phyloP scores from a whole-genome alignment of 1,284 basidiomycete species.

The Filobasidium uniguttulatum region DNA sequence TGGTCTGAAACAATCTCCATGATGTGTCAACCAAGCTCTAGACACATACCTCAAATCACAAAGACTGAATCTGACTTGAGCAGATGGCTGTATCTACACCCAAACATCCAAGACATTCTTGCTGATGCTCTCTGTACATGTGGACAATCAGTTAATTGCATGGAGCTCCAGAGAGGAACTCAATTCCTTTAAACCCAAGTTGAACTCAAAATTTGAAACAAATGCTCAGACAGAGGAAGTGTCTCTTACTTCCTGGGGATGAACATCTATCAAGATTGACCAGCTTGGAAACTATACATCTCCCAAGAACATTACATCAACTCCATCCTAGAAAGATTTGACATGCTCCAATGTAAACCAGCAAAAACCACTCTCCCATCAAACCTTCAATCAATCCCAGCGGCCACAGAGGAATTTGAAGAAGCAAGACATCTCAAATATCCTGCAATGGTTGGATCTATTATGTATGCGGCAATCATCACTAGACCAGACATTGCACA shows the following conservation, averaged over 20 bases:
- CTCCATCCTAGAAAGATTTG: conserved; percentile 14
- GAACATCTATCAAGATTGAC: conserved; percentile 26
- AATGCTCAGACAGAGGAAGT: conserved; percentile 22
- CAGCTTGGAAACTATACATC: conserved; percentile 11
- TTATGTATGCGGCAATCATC: conserved; percentile 27
- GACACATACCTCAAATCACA: conserved; percentile 21
- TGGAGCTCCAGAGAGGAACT: conserved; percentile 17
- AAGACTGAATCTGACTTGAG: conserved; percentile 25
- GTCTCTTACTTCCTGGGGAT: conserved; percentile 20
- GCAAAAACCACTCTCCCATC: too few relatives aligned
- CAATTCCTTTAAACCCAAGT: conserved; percentile 17
- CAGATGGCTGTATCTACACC: conserved; percentile 35
- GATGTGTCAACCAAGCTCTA: conserved; percentile 32
- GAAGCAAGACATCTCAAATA: not conserved
- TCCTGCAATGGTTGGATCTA: conserved; percentile 6
- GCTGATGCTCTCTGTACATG: conserved; percentile 1
- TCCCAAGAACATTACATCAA: conserved; percentile 18
- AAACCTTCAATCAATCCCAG: too few relatives aligned
- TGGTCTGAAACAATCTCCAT: conserved; percentile 36
- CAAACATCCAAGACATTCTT: not conserved
- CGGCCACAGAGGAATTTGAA: conserved; percentile 8
- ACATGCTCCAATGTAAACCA: too few relatives aligned
- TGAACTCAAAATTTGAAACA: conserved; percentile 15
- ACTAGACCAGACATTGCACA: conserved; percentile 17
- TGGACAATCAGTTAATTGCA: conserved; percentile 9